phyloP scores from a whole-genome alignment of 305 asterid genomes.

The Solanum hybrid region DNA sequence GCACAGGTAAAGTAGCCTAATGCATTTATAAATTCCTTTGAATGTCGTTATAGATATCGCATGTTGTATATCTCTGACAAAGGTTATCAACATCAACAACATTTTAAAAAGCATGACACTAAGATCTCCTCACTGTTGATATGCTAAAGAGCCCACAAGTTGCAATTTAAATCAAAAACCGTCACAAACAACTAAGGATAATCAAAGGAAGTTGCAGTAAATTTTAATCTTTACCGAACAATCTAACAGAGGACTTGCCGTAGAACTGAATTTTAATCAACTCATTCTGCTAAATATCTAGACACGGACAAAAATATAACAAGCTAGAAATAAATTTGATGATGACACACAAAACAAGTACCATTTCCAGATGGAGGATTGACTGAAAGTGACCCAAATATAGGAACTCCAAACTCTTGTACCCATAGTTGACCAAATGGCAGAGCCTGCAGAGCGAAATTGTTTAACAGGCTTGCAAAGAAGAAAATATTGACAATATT shows the following conservation, averaged over 20 bases:
- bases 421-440: constrained; percentile 58
- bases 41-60: not conserved
- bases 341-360: constrained; percentile 13
- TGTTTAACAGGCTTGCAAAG: not conserved
- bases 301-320: not conserved
- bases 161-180: not conserved
- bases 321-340: not conserved
- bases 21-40: not conserved
- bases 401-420: constrained; percentile 71
- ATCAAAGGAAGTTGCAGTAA: not conserved
- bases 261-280: not conserved
- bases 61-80: not conserved
- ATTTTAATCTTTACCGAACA: not conserved
- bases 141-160: not conserved
- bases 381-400: constrained; percentile 72
- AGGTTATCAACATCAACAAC: not conserved
- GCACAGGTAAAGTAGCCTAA: not conserved
- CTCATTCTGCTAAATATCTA: not conserved
- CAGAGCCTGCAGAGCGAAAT: constrained; percentile 31
- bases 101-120: not conserved
- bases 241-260: not conserved
- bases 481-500: not conserved
- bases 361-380: constrained; percentile 43
- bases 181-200: not conserved
- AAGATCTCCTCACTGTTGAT: not conserved